phyloP scores from a whole-genome alignment of 129 eudicot genomes.

The Centella asiatica region DNA sequence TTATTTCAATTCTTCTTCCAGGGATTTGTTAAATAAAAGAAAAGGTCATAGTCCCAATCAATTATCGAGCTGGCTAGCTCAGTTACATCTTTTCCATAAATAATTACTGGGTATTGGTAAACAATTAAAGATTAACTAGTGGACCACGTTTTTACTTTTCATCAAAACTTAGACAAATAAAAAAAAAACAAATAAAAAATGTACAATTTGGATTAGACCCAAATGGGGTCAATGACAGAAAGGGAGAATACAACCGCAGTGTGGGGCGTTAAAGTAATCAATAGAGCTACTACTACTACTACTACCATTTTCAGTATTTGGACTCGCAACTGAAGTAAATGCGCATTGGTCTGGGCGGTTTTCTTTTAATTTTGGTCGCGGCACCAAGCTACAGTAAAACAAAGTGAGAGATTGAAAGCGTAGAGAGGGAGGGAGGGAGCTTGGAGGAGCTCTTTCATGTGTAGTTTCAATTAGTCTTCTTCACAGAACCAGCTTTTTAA shows the following conservation, averaged over 20 bases:
- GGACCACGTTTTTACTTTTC: background rate
- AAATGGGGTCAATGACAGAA: background rate
- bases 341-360: slow-evolving; percentile 10
- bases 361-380: slow-evolving; percentile 8
- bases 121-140: background rate
- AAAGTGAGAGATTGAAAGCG: background rate
- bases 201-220: no score
- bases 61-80: no score
- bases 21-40: no score
- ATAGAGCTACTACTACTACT: no score
- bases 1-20: no score
- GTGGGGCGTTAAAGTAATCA: background rate
- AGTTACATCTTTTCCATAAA: no score
- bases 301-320: no score
- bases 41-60: background rate
- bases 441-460: background rate
- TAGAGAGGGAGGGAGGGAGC: background rate
- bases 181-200: background rate
- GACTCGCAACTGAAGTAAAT: slow-evolving; percentile 7
- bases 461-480: background rate
- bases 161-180: background rate
- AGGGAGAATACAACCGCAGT: background rate
- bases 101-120: no score
- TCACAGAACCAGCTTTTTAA: no score
- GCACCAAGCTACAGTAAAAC: slow-evolving; percentile 10